These are phyloP conservation scores for Setaria viridis DNA, from an alignment of 202 grass and related monocot species.

Conservation along the genomic window DNA sequence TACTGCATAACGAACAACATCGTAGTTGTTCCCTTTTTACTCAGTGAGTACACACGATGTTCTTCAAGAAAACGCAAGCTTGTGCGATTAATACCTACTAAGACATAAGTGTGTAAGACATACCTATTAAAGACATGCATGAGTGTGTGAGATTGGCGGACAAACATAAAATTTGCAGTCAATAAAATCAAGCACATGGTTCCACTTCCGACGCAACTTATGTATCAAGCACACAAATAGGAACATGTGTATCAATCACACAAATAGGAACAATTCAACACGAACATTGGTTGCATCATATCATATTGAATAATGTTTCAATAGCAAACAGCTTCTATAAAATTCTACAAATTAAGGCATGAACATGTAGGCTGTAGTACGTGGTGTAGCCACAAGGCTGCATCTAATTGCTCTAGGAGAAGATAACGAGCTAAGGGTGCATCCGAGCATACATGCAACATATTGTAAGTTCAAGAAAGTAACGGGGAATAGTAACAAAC, in stretches of 20 bases:
- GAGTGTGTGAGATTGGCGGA: neutral
- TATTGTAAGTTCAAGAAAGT: neutral
- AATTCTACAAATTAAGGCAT: slow-evolving; percentile 13
- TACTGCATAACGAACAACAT: slow-evolving; percentile 61
- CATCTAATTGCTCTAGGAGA: slow-evolving; percentile 41
- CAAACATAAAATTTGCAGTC: slow-evolving; percentile 14
- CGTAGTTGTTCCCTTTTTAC: slow-evolving; percentile 54
- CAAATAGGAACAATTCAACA: slow-evolving; percentile 5
- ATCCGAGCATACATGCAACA: neutral
- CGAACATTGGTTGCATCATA: neutral
- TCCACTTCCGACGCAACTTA: neutral
- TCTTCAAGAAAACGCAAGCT: slow-evolving; percentile 52
- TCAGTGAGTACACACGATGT: slow-evolving; percentile 57
- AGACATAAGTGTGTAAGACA: neutral
- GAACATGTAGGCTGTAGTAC: no score
- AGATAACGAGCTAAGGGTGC: neutral
- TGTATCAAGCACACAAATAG: neutral
- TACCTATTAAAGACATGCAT: neutral
- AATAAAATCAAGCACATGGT: neutral
- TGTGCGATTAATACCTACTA: slow-evolving; percentile 45
- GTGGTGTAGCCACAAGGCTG: neutral
- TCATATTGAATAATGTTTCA: slow-evolving; percentile 17
- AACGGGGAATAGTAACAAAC: slow-evolving; percentile 26
- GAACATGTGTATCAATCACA: no score
- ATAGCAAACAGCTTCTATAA: neutral